Evolutionary conservation across 257 asterid genomes (phyloP).

Genomic region (Forsythia suspensa): DNA sequence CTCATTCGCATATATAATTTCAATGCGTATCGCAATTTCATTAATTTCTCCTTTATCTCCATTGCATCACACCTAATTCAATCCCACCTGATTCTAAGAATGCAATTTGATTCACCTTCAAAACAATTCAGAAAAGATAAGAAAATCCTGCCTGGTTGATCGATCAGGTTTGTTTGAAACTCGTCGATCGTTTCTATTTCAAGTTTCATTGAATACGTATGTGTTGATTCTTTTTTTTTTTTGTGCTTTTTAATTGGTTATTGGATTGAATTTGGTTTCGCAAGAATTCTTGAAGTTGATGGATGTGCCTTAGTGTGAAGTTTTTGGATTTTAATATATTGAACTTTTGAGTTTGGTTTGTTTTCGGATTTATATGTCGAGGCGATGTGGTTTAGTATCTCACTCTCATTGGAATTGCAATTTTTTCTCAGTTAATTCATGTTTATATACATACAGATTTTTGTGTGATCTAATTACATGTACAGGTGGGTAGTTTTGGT

Average conservation of each 20-base stretch:
- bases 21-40: not conserved
- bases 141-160: not conserved
- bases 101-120: constrained; percentile 10
- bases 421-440: not conserved
- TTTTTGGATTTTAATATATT: constrained; percentile 16
- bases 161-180: constrained; percentile 10
- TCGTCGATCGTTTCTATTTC: not conserved
- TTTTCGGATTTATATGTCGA: not conserved
- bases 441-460: not conserved
- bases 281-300: constrained; percentile 15
- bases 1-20: not conserved
- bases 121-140: not conserved
- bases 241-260: not conserved
- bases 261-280: not conserved
- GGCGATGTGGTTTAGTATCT: not conserved
- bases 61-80: not conserved
- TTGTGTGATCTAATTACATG: not conserved
- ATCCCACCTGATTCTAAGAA: not conserved
- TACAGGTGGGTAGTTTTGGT: not conserved
- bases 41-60: constrained; percentile 8
- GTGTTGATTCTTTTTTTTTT: not conserved
- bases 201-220: constrained; percentile 1
- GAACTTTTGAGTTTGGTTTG: constrained; percentile 1
- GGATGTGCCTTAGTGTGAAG: constrained; percentile 20
- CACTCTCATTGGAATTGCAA: not conserved